Conservation (phyloP, 2,329 filamentous ascomycete species). For the Scopulariopsis brevicaulis region DNA sequence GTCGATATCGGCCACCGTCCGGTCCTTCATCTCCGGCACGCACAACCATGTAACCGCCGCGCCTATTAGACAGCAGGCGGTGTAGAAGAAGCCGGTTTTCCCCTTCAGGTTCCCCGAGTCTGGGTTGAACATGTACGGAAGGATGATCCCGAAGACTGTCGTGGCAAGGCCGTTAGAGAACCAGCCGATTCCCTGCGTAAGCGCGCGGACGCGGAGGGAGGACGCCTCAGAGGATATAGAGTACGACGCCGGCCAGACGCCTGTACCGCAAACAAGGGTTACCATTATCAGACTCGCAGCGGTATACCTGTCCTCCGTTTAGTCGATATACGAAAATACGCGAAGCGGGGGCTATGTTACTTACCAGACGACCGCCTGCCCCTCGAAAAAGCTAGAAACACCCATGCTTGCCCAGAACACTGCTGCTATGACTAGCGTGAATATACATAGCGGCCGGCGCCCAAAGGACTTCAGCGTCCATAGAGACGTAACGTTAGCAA, state of each 20-base stretch:
- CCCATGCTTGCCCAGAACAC: constrained; percentile 24
- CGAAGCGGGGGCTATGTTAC: background rate
- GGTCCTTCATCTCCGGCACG: constrained; percentile 41
- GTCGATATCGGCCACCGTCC: constrained; percentile 35
- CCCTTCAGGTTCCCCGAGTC: constrained; percentile 23
- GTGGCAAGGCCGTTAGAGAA: constrained; percentile 25
- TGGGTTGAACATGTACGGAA: constrained; percentile 30
- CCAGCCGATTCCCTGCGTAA: constrained; percentile 31
- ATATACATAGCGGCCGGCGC: constrained; percentile 24
- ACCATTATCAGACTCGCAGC: constrained; percentile 25
- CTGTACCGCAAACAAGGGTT: constrained; percentile 27
- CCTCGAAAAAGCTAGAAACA: constrained; percentile 12
- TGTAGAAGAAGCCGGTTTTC: constrained; percentile 26
- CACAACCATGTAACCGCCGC: constrained; percentile 26
- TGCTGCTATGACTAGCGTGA: constrained; percentile 17
- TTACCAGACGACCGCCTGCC: background rate
- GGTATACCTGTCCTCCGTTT: background rate
- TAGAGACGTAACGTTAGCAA: constrained; percentile 29
- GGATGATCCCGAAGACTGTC: constrained; percentile 25
- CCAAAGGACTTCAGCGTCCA: constrained; percentile 26
- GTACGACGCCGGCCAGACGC: constrained; percentile 29
- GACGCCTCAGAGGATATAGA: constrained; percentile 29
- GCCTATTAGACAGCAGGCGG: constrained; percentile 20
- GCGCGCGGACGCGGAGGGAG: constrained; percentile 27
- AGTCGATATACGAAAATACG: background rate